Evolutionary conservation across 2,329 filamentous ascomycete species (phyloP).

Genomic region (Pseudogymnoascus pannorum): DNA sequence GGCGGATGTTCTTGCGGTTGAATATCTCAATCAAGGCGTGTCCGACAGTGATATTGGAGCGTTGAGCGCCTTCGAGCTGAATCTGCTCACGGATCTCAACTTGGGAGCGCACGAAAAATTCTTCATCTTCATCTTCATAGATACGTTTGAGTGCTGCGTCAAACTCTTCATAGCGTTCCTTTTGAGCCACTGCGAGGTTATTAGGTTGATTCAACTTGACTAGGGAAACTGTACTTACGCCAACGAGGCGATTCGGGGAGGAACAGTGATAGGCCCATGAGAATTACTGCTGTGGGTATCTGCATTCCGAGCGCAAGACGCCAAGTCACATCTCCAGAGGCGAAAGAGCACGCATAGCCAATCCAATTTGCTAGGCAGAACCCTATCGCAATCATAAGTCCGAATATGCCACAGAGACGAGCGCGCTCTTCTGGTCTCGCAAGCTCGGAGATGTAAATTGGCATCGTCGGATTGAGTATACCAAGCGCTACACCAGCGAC

Average conservation of each 20-base stretch:
- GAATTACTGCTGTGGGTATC: slow-evolving; percentile 18
- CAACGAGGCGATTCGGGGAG: slow-evolving; percentile 17
- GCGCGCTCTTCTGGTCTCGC: slow-evolving; percentile 18
- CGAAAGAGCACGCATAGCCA: slow-evolving; percentile 19
- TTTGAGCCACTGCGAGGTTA: slow-evolving; percentile 12
- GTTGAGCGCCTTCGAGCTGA: slow-evolving; percentile 16
- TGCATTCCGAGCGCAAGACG: slow-evolving; percentile 24
- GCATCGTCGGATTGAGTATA: slow-evolving; percentile 15
- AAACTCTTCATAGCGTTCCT: slow-evolving; percentile 24
- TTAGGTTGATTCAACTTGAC: not conserved
- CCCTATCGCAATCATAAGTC: slow-evolving; percentile 23
- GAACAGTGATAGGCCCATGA: slow-evolving; percentile 14
- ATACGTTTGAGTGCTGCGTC: slow-evolving; percentile 22
- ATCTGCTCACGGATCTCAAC: slow-evolving; percentile 24
- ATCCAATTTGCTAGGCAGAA: slow-evolving; percentile 20
- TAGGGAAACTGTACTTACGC: slow-evolving; percentile 9
- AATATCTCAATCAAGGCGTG: slow-evolving; percentile 22
- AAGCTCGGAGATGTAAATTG: slow-evolving; percentile 21
- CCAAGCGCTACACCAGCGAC: slow-evolving; percentile 18
- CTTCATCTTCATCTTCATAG: slow-evolving; percentile 21
- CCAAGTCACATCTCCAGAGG: slow-evolving; percentile 20
- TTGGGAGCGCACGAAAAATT: slow-evolving; percentile 20
- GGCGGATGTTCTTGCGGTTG: slow-evolving; percentile 24
- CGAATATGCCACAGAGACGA: slow-evolving; percentile 18
- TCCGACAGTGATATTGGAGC: not conserved